Evolutionary conservation across 345 rosid genomes (phyloP).

Genomic region (Dimocarpus longan): DNA sequence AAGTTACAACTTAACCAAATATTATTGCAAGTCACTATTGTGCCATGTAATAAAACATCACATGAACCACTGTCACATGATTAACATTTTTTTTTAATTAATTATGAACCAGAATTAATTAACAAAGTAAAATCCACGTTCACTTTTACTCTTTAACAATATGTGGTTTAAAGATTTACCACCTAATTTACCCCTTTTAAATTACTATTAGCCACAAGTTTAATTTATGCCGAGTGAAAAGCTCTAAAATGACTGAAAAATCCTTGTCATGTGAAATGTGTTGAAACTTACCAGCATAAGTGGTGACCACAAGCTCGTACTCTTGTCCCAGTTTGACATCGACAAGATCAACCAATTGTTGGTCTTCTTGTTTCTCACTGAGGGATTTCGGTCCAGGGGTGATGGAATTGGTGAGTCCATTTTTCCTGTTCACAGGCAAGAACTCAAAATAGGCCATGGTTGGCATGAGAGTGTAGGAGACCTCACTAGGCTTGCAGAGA

Average conservation of each 20-base stretch:
- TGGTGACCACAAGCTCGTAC: conserved; percentile 62
- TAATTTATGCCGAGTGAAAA: not conserved
- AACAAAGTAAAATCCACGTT: not conserved
- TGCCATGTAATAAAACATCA: not conserved
- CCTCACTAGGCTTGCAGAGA: conserved; percentile 48
- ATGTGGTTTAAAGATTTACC: not conserved
- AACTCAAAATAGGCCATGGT: conserved; percentile 67
- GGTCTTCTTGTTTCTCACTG: conserved; percentile 19
- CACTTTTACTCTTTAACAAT: not conserved
- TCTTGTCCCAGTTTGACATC: conserved; percentile 53
- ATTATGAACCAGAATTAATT: not conserved
- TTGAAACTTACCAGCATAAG: conserved; percentile 48
- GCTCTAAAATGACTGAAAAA: not conserved
- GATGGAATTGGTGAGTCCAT: conserved; percentile 32
- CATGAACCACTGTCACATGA: no score
- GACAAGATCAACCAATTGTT: conserved; percentile 48
- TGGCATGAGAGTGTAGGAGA: conserved; percentile 53
- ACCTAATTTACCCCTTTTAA: no score
- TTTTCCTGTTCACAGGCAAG: conserved; percentile 44
- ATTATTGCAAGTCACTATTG: not conserved
- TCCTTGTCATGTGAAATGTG: not conserved
- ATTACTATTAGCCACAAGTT: not conserved
- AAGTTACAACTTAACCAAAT: not conserved
- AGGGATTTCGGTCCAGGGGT: not conserved
- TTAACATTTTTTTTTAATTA: not conserved